phyloP scores from a whole-genome alignment of 306 rosid genomes.

The Prunus armeniaca region DNA sequence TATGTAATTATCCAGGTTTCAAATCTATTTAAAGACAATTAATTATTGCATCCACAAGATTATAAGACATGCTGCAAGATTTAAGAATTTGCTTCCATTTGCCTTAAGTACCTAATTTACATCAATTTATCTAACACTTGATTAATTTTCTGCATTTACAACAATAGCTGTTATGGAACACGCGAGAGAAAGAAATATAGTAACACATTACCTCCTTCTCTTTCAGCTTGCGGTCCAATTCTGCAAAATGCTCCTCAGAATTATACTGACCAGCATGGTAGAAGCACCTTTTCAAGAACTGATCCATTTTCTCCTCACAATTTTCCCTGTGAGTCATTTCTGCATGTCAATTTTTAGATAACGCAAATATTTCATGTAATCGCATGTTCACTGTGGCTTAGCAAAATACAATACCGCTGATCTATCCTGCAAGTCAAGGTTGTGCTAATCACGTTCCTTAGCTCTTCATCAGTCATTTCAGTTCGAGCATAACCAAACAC shows the following conservation, averaged over 20 bases:
- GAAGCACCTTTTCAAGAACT: slow-evolving; percentile 78
- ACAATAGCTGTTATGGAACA: background rate
- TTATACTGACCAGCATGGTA: slow-evolving; percentile 87
- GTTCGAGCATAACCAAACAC: slow-evolving; percentile 88
- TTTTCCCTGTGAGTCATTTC: slow-evolving; percentile 57
- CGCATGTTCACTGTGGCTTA: background rate
- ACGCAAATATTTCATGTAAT: background rate
- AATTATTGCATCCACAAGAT: background rate
- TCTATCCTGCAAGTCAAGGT: slow-evolving; percentile 95
- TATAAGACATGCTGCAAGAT: background rate
- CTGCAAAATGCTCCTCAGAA: slow-evolving; percentile 69
- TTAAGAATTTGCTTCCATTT: background rate
- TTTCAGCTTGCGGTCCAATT: slow-evolving; percentile 60
- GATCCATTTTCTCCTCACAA: slow-evolving; percentile 87
- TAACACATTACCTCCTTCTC: slow-evolving; percentile 67
- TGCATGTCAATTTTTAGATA: slow-evolving; percentile 21
- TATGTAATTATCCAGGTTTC: background rate
- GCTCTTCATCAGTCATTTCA: slow-evolving; percentile 72
- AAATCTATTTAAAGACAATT: background rate
- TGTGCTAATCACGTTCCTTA: slow-evolving; percentile 73
- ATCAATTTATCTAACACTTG: background rate
- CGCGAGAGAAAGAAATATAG: background rate
- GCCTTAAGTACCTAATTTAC: background rate
- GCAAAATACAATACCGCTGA: slow-evolving; percentile 50
- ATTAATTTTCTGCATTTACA: background rate